These are phyloP conservation scores for Candida saitoana DNA, from an alignment of 805 yeast genomes.

Conservation along the genomic window DNA sequence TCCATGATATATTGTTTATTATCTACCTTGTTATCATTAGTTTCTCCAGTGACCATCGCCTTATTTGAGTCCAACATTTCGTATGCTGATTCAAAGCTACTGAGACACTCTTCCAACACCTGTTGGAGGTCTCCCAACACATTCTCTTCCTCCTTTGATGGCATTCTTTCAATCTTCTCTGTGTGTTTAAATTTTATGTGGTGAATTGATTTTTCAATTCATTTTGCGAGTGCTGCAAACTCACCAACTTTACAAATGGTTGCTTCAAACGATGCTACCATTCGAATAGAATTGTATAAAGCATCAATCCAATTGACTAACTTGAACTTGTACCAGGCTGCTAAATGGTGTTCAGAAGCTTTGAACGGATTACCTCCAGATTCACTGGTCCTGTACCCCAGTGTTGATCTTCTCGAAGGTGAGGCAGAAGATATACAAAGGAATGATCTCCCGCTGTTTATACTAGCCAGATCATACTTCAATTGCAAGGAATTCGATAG, in stretches of 20 bases:
- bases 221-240: not conserved
- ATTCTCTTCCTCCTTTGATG: not conserved
- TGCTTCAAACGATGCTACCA: slow-evolving; percentile 8
- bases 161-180: not conserved
- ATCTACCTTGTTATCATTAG: slow-evolving; percentile 3
- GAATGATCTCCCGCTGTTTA: slow-evolving; percentile 19
- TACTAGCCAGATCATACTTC: slow-evolving; percentile 70
- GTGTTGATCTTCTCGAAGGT: slow-evolving; percentile 27
- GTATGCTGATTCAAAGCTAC: slow-evolving; percentile 14
- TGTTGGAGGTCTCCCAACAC: not conserved
- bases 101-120: not conserved
- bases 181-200: not conserved
- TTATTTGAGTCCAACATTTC: slow-evolving; percentile 7
- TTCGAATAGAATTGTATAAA: slow-evolving; percentile 23
- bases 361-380: slow-evolving; percentile 50
- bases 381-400: not conserved
- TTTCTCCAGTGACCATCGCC: slow-evolving; percentile 2
- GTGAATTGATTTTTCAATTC: not conserved
- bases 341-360: slow-evolving; percentile 86
- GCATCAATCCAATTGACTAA: slow-evolving; percentile 43
- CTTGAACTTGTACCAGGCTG: slow-evolving; percentile 60
- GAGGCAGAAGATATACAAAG: slow-evolving; percentile 31
- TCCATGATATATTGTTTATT: slow-evolving; percentile 23
- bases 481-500: slow-evolving; percentile 82
- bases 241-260: not conserved